Evolutionary conservation across 1,284 basidiomycete species (phyloP).

Genomic region (Sphaerobolus stellatus): DNA sequence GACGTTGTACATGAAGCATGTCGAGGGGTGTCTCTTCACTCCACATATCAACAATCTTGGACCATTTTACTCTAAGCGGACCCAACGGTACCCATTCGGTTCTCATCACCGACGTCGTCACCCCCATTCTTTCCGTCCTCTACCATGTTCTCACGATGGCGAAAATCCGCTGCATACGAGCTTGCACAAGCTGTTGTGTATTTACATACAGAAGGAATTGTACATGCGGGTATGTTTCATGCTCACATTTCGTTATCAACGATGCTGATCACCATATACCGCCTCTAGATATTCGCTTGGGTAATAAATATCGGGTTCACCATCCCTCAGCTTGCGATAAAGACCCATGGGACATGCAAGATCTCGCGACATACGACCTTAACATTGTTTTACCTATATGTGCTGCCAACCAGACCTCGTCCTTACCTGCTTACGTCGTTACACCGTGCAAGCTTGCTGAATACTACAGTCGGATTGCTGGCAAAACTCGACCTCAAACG

Average conservation of each 20-base stretch:
- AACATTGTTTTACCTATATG: slow-evolving; percentile 15
- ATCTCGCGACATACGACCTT: slow-evolving; percentile 10
- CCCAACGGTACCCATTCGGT: not conserved
- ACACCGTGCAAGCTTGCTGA: not conserved
- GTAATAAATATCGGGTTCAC: slow-evolving; percentile 15
- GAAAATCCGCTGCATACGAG: slow-evolving; percentile 14
- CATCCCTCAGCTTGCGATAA: slow-evolving; percentile 16
- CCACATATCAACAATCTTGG: not conserved
- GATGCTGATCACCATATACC: not conserved
- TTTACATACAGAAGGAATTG: slow-evolving; percentile 10
- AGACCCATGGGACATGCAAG: slow-evolving; percentile 16
- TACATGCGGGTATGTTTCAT: slow-evolving; percentile 14
- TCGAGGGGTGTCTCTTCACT: no score
- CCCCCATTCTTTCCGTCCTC: not conserved
- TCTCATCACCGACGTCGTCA: not conserved
- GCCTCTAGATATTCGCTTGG: slow-evolving; percentile 14
- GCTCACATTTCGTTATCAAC: not conserved
- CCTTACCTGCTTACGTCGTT: not conserved
- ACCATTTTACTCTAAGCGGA: not conserved
- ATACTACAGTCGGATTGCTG: not conserved
- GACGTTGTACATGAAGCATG: no score
- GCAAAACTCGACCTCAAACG: not conserved
- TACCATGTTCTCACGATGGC: not conserved
- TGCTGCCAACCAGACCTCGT: slow-evolving; percentile 33
- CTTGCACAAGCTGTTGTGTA: slow-evolving; percentile 14